phyloP scores from a whole-genome alignment of 2,329 filamentous ascomycete genomes.

The Phoma herbarum region DNA sequence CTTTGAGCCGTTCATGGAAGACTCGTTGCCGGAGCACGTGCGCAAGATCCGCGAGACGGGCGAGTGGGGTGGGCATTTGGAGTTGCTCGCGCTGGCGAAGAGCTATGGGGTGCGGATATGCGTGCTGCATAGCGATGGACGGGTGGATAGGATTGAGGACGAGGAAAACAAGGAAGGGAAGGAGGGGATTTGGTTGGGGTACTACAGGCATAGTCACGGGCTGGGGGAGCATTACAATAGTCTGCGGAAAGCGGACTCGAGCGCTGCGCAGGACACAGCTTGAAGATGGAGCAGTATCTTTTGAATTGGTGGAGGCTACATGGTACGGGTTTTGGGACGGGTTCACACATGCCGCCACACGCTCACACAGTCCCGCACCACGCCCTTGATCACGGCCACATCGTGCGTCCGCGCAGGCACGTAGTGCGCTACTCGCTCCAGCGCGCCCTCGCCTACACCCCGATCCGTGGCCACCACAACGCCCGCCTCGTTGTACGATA shows the following conservation, averaged over 20 bases:
- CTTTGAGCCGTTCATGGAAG: slow-evolving; percentile 87
- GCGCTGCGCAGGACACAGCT: not conserved
- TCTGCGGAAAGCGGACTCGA: slow-evolving; percentile 57
- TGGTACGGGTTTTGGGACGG: no score
- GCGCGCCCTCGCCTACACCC: slow-evolving; percentile 49
- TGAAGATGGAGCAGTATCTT: not conserved
- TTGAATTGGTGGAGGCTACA: not conserved
- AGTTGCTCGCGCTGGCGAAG: slow-evolving; percentile 83
- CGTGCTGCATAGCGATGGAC: slow-evolving; percentile 82
- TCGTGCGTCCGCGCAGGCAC: slow-evolving; percentile 65
- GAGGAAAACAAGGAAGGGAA: slow-evolving; percentile 54
- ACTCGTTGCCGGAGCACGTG: slow-evolving; percentile 76
- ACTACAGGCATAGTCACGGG: slow-evolving; percentile 93
- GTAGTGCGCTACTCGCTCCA: slow-evolving; percentile 62
- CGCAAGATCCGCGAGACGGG: slow-evolving; percentile 83
- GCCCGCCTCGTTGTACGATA: slow-evolving; percentile 67
- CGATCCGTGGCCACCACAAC: slow-evolving; percentile 60
- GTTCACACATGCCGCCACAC: slow-evolving; percentile 54
- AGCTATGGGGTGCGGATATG: slow-evolving; percentile 82
- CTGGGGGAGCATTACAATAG: slow-evolving; percentile 98
- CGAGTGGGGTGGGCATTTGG: slow-evolving; percentile 95
- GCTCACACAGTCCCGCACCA: slow-evolving; percentile 60
- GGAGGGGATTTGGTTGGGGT: slow-evolving; percentile 85
- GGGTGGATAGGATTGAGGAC: slow-evolving; percentile 77
- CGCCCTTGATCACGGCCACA: slow-evolving; percentile 56